Conservation (phyloP, 2,329 filamentous ascomycete genomes). For the Exophiala spinifera region DNA sequence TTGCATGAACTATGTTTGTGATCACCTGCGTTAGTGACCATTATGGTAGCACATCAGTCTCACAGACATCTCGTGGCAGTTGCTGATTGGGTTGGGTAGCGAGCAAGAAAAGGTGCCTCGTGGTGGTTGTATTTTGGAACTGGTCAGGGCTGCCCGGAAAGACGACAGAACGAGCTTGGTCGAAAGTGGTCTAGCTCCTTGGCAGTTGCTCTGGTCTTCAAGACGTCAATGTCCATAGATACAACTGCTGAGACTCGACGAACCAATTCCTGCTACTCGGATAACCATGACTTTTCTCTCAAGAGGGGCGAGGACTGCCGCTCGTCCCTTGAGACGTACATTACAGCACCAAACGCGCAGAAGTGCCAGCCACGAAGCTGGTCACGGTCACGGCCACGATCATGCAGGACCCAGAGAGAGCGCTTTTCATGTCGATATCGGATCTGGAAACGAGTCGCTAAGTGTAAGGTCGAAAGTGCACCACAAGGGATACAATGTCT, state of each 20-base stretch:
- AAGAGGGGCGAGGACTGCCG: constrained; percentile 29
- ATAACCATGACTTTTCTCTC: constrained; percentile 25
- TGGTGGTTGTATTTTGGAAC: too few species aligned
- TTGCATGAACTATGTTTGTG: constrained; percentile 20
- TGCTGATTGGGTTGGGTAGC: constrained; percentile 3
- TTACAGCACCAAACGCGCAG: constrained; percentile 38
- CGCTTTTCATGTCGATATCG: constrained; percentile 34
- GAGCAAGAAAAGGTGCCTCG: neutral
- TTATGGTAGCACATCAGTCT: neutral
- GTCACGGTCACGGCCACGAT: constrained; percentile 32
- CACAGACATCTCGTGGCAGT: constrained; percentile 6
- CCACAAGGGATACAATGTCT: constrained; percentile 5
- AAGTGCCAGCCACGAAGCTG: constrained; percentile 43
- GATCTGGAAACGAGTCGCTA: constrained; percentile 46
- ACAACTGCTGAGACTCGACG: neutral
- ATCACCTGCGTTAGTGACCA: neutral
- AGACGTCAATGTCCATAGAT: constrained; percentile 4
- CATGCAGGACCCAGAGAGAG: constrained; percentile 27
- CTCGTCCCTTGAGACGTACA: constrained; percentile 25
- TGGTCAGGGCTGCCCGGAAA: neutral
- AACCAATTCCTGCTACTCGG: constrained; percentile 16
- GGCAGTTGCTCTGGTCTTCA: neutral
- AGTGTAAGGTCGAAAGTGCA: constrained; percentile 38
- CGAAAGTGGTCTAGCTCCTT: constrained; percentile 3
- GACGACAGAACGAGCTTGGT: neutral